Evolutionary conservation across 257 asterid species (phyloP).

Genomic region (Nicotiana attenuata): DNA sequence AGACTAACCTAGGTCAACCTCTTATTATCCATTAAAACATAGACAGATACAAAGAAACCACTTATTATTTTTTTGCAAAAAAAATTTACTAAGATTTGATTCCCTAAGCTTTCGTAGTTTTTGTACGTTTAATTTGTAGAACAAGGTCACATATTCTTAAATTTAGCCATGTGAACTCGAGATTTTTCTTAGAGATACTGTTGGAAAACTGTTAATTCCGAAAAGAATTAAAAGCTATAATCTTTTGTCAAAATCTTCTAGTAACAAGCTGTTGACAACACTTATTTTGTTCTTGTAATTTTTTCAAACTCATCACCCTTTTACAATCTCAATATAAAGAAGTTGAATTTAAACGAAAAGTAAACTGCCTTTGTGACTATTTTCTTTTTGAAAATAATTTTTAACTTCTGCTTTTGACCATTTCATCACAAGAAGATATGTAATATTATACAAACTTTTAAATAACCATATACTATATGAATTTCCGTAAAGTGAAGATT

Average conservation of each 20-base stretch:
- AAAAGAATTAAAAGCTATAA: neutral
- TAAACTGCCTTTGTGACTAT: neutral
- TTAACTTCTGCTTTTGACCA: neutral
- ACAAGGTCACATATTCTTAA: neutral
- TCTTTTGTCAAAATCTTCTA: neutral
- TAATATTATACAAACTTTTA: neutral
- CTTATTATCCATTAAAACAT: no score
- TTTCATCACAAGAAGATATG: neutral
- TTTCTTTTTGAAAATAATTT: neutral
- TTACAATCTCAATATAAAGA: no score
- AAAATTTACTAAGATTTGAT: neutral
- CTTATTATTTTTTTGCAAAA: no score
- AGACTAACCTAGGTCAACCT: no score
- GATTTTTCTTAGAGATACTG: neutral
- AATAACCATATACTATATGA: neutral
- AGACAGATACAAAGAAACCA: no score
- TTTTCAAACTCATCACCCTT: neutral
- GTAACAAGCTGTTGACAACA: neutral
- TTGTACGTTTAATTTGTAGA: neutral
- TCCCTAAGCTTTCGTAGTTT: neutral
- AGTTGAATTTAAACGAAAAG: neutral
- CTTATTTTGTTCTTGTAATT: neutral
- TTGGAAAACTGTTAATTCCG: neutral
- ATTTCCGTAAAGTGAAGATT: neutral
- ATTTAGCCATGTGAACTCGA: conserved; percentile 6